Percentiles rank a stretch among this genome's conserved stretches.
Conservation (phyloP, 768 basidiomycete species). For the Phanerochaete sordida region DNA sequence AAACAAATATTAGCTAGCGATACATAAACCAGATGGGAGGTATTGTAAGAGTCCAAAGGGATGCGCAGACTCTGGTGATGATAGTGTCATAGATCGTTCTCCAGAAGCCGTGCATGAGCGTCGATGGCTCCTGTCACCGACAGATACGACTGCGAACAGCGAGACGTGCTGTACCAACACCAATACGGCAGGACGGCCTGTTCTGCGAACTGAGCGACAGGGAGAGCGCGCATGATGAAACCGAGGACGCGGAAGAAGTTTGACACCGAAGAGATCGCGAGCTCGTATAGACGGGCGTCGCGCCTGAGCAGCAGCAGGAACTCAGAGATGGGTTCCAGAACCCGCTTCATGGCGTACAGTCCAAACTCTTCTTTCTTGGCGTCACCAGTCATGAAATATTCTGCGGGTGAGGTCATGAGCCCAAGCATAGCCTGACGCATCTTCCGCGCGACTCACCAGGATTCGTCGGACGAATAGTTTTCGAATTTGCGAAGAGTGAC, state of each 20-base stretch:
- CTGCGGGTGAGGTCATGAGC: background rate
- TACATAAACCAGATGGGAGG: too few species aligned
- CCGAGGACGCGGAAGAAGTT: background rate
- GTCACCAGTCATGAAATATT: background rate
- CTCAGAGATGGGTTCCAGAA: background rate
- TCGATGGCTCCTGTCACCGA: background rate
- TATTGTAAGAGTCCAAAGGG: too few species aligned
- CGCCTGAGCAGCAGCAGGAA: background rate
- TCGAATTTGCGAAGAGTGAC: background rate
- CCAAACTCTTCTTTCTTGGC: background rate
- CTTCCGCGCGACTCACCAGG: background rate
- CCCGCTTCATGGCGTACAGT: background rate
- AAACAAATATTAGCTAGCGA: too few species aligned
- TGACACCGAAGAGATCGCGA: background rate
- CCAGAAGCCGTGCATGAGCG: background rate
- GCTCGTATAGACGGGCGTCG: background rate
- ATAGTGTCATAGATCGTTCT: too few species aligned
- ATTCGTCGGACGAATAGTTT: background rate
- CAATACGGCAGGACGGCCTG: background rate
- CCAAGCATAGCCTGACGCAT: background rate
- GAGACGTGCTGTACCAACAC: background rate
- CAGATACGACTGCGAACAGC: background rate
- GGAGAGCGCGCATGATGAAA: background rate
- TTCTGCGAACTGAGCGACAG: background rate
- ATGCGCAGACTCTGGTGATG: too few species aligned